A percentile compares a stretch with the other conserved stretches of the same genome.
Evolutionary conservation across 1,284 basidiomycete species (phyloP).

Genomic region (Puccinia polysora): DNA sequence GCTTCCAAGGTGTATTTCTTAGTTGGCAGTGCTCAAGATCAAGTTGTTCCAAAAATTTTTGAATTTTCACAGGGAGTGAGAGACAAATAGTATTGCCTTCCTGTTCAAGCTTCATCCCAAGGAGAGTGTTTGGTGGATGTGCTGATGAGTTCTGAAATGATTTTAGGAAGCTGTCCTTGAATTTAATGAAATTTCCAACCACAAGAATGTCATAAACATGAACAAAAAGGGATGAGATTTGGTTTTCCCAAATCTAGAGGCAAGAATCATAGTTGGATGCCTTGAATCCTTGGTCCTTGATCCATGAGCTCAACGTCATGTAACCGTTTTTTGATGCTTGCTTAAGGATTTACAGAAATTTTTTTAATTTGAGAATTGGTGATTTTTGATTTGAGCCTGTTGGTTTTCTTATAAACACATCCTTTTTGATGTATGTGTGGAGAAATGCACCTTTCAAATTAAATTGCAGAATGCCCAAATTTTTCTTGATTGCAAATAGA

Average conservation of each 20-base stretch:
- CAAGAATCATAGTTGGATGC: not conserved
- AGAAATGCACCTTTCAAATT: slow-evolving; percentile 57
- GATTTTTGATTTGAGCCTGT: slow-evolving; percentile 45
- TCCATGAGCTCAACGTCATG: not conserved
- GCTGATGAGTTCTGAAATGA: not conserved
- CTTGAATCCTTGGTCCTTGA: not conserved
- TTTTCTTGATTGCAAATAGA: slow-evolving; percentile 52
- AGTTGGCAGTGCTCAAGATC: too few relatives aligned
- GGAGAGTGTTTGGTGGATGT: not conserved
- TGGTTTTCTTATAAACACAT: slow-evolving; percentile 54
- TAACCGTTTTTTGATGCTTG: not conserved
- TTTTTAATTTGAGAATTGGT: not conserved
- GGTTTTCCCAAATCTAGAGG: not conserved
- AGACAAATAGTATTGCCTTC: not conserved
- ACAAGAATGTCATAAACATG: not conserved
- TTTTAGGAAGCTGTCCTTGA: not conserved
- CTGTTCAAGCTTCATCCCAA: not conserved
- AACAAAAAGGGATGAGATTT: not conserved
- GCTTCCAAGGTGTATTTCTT: too few relatives aligned
- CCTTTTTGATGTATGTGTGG: slow-evolving; percentile 55
- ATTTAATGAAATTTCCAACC: not conserved
- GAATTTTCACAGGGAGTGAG: too few relatives aligned
- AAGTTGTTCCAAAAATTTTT: too few relatives aligned
- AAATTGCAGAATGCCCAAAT: slow-evolving; percentile 54
- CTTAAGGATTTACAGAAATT: not conserved